Evolutionary conservation across 352 stramenopile species (phyloP).

Genomic region (Globisporangium takayamanum): DNA sequence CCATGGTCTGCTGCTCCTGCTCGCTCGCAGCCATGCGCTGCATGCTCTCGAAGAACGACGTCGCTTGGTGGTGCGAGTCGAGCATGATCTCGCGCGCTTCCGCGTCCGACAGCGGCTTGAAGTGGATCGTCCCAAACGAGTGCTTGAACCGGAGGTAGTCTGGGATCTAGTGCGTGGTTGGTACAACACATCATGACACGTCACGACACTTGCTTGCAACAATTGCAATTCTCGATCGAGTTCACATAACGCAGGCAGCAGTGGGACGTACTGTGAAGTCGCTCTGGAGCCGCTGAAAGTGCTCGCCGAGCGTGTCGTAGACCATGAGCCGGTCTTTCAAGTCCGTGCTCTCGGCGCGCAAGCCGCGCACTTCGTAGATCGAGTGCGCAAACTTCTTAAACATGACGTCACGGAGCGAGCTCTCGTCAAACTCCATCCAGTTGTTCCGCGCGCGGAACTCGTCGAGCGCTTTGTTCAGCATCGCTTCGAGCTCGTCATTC

Average conservation of each 20-base stretch:
- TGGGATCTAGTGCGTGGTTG: constrained; percentile 27
- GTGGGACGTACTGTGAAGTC: constrained; percentile 33
- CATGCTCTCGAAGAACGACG: constrained; percentile 71
- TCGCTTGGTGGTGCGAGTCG: constrained; percentile 57
- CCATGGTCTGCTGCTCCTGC: constrained; percentile 62
- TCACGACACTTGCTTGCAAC: too few species aligned
- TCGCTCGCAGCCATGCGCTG: constrained; percentile 14
- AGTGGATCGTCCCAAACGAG: constrained; percentile 59
- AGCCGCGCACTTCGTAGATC: constrained; percentile 59
- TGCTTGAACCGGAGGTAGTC: constrained; percentile 23
- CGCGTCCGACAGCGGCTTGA: constrained; percentile 35
- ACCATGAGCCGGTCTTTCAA: constrained; percentile 48
- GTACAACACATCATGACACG: background rate
- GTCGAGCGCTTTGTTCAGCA: constrained; percentile 31
- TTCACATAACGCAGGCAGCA: too few species aligned
- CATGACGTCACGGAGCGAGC: constrained; percentile 33
- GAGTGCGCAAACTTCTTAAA: constrained; percentile 68
- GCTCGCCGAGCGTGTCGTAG: constrained; percentile 61
- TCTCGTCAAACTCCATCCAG: constrained; percentile 53
- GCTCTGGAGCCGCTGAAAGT: constrained; percentile 56
- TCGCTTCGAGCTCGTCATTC: constrained; percentile 47
- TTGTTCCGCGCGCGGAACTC: constrained; percentile 31
- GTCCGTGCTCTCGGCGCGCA: constrained; percentile 36
- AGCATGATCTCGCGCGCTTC: constrained; percentile 63
- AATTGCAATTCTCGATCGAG: too few species aligned